Evolutionary conservation across 176 grass and related monocot species (phyloP).

Genomic region (Oryza brachyantha): DNA sequence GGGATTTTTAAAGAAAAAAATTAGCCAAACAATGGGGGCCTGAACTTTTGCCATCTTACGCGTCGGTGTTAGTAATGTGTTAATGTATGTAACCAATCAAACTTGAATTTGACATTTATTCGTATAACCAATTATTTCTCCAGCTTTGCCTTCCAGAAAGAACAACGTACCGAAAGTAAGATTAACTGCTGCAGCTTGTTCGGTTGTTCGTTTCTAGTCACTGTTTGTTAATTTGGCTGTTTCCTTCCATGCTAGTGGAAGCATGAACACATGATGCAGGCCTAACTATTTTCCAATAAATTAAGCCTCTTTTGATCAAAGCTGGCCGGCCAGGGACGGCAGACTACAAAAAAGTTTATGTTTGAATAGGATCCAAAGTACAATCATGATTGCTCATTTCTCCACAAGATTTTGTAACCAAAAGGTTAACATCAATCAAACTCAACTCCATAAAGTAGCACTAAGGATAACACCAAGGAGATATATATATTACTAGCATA

Average conservation of each 20-base stretch:
- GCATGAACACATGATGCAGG: too few species aligned
- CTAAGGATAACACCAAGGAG: background rate
- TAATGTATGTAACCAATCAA: background rate
- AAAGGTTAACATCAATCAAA: constrained; percentile 3
- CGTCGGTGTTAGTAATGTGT: background rate
- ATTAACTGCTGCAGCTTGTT: background rate
- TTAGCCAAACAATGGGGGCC: too few species aligned
- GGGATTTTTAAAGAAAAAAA: too few species aligned
- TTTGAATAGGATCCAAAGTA: background rate
- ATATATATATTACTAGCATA: background rate
- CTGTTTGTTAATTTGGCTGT: background rate
- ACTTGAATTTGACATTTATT: background rate
- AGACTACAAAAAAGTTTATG: background rate
- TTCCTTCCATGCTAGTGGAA: background rate
- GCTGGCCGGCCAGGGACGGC: background rate
- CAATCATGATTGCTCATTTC: background rate
- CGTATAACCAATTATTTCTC: background rate
- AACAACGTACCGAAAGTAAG: background rate
- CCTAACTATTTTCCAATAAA: background rate
- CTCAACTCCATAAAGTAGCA: constrained; percentile 16
- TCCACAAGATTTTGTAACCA: background rate
- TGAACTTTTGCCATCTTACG: background rate
- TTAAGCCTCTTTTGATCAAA: background rate
- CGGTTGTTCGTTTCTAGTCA: background rate
- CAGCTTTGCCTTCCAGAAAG: background rate